Percentiles rank a stretch among this genome's conserved stretches.
These are phyloP conservation scores for Sarocladium brachiariae DNA, from an alignment of 2,329 filamentous ascomycete genomes.

Conservation along the genomic window DNA sequence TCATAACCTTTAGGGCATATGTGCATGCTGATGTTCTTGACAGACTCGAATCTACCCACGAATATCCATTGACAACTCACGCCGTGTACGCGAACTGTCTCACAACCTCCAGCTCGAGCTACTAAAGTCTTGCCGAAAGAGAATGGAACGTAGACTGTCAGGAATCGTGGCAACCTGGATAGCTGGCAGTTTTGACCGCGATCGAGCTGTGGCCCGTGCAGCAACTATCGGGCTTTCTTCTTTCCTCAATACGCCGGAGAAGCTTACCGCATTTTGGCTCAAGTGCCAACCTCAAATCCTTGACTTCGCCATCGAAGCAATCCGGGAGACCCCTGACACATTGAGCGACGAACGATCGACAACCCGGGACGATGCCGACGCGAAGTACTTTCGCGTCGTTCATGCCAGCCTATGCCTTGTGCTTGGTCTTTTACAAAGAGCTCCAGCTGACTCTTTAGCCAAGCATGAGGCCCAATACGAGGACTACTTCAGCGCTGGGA, in stretches of 20 bases:
- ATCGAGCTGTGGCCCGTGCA: constrained; percentile 68
- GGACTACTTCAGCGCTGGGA: constrained; percentile 57
- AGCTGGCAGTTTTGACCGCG: constrained; percentile 79
- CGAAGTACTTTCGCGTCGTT: constrained; percentile 75
- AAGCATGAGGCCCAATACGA: constrained; percentile 58
- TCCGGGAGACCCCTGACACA: constrained; percentile 72
- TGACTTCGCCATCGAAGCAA: constrained; percentile 72
- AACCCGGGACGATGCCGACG: constrained; percentile 74
- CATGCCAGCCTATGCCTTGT: constrained; percentile 49
- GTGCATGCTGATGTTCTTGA: constrained; percentile 10
- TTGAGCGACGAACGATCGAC: constrained; percentile 86
- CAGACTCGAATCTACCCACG: constrained; percentile 83
- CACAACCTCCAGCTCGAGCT: constrained; percentile 65
- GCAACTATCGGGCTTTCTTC: constrained; percentile 68
- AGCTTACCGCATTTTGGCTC: constrained; percentile 68
- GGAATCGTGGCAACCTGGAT: constrained; percentile 84
- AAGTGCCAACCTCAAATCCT: constrained; percentile 76
- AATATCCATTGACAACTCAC: constrained; percentile 81
- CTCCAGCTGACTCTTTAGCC: constrained; percentile 45
- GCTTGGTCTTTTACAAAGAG: constrained; percentile 42
- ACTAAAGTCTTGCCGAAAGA: constrained; percentile 62
- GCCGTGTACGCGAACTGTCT: constrained; percentile 79
- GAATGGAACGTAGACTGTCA: constrained; percentile 73
- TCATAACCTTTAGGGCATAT: not conserved
- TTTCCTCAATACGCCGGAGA: constrained; percentile 75